Base-by-base conservation (phyloP, 371 early-diverging fungal genomes). In the Nematocida sp. region DNA sequence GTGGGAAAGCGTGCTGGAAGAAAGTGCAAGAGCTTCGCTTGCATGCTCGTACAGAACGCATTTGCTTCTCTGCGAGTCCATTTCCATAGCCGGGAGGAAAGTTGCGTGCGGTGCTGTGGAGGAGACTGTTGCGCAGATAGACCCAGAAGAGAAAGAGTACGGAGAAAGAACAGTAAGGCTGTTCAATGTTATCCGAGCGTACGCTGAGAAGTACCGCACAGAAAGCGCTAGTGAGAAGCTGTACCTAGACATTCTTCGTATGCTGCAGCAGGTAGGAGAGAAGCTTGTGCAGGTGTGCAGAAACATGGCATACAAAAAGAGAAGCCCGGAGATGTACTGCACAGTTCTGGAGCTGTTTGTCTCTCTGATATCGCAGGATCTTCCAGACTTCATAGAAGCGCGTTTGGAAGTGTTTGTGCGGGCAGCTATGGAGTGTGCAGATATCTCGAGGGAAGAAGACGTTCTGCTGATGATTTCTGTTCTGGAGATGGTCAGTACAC, bases 341-440 rank as follows among this genome's bases (percentile, higher is more conserved):
- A 43, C 62, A 8, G 8, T 57, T 7, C 43, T 36, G 17, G 45
- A 62, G 15, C 5, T 62, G 17, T 62, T 62, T 37, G 5, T 34
- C 23, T 62, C 37, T 38, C 37, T 62, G 29, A 62, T 62, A 5
- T 13, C 25, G 11, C 62, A 62, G 45, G 62, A 62, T 23, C 49
- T 62, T 4, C 62, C 62, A 46, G 62, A 62, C 7, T 36, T 27
- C 7, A 7, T 62, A 7, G 62, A 62, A 62, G 27, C 41, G 43
- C 4, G 43, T 29, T 8, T 62, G 7, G 11, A 11, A 11, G 45
- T 8, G 46, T 7, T 62, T 43, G 8, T 43, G 3, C 7, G 5
- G 3, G 7, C 3, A 25, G 5, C n/a, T 8, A 62, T 62, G 62
- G 8, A 62, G 40, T 3, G 62, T 8, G 8, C 27, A 5, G 45